Conservation (phyloP, 2,329 filamentous ascomycete species). For the Grosmannia clavigera region DNA sequence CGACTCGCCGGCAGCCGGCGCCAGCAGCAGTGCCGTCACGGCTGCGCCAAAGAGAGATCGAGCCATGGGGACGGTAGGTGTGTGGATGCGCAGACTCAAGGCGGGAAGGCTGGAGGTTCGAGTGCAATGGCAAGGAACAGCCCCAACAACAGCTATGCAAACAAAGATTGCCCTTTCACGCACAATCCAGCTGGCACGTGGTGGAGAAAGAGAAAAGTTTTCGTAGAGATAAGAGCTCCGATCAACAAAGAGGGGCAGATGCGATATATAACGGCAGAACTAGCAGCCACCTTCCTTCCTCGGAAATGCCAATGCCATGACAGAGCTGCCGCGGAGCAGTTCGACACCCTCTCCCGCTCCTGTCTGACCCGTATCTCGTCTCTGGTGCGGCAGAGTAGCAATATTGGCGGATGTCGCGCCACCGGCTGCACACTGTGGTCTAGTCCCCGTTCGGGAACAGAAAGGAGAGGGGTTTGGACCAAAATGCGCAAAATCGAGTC, state of each 20-base stretch:
- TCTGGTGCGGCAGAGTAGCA: neutral
- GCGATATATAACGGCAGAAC: neutral
- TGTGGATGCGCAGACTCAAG: neutral
- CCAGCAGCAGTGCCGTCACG: neutral
- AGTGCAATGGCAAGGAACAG: too few relatives aligned
- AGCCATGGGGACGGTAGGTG: neutral
- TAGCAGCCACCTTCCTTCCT: neutral
- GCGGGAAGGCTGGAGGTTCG: neutral
- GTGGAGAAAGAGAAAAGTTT: neutral
- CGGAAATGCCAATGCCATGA: neutral
- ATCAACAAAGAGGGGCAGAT: neutral
- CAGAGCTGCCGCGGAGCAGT: neutral
- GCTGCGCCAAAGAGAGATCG: neutral
- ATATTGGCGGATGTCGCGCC: neutral
- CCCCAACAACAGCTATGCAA: too few relatives aligned
- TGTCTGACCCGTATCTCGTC: neutral
- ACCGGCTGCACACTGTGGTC: neutral
- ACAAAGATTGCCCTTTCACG: too few relatives aligned
- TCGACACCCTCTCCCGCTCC: neutral
- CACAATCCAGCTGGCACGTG: too few relatives aligned
- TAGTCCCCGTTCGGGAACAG: neutral
- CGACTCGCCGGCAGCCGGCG: constrained; percentile 37
- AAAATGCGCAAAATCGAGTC: too few relatives aligned
- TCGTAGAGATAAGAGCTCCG: neutral
- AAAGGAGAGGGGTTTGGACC: neutral